Base-by-base conservation (phyloP, 1,139 yeast species). In the Wickerhamomyces sp. region DNA sequence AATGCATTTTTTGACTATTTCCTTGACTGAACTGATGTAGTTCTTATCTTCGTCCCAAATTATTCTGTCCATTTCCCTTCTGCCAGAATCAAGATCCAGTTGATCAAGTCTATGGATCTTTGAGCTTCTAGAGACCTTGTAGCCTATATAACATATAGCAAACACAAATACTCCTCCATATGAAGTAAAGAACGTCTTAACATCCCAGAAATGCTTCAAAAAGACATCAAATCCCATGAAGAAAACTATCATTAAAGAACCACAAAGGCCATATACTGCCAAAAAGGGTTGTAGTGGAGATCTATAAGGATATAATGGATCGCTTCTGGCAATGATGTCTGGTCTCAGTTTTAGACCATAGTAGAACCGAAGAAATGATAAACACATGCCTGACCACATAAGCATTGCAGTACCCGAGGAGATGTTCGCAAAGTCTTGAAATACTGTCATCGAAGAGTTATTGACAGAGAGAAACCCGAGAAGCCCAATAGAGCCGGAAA, bases 311-410 rank as follows among this genome's bases (percentile, higher is more conserved):
- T 84, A 86, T n/a, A 78, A 65, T 31, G 73, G 72, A 52, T 80
- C 85, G 47, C 78, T 70, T 48, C 88, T 63, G 41, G 72, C 67
- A 29, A 80, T 75, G 33, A 81, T 79, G 56, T 81, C 87, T 0
- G 85, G 85, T 39, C 94, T 64, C 38, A 74, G 60, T 48, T 76
- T 69, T 44, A 87, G 63, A 0, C 90, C 95, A 49, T 73, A 72
- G 59, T 74, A 81, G 53, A 85, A 87, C 39, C 96, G 63, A 25
- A 85, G 62, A 54, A 73, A 87, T 2, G 92, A 74, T 15, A 85
- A 59, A 49, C 88, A 80, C 84, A 87, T 82, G 5, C 90, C 86
- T 42, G 81, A 76, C 95, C 95, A 87, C 37, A 82, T 85, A 26
- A 86, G 60, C 39, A 85, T 72, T 1, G 88, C 87, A 0, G 90